Percentiles rank a stretch among this genome's conserved stretches.
phyloP scores from a whole-genome alignment of 1,284 basidiomycete species.

The Leccinum angustisporum region DNA sequence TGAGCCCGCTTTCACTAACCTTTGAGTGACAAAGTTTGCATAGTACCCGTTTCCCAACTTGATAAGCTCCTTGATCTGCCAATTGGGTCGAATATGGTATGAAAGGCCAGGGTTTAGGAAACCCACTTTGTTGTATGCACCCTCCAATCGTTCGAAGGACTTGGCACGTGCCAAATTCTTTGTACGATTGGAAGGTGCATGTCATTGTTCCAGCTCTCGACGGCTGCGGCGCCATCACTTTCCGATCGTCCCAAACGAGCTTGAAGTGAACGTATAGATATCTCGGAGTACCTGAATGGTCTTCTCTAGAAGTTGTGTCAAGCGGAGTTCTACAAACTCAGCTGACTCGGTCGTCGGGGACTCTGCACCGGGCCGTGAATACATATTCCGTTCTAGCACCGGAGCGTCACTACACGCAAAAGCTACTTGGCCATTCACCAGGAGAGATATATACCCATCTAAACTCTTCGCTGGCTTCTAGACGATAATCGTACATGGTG shows the following conservation, averaged over 20 bases:
- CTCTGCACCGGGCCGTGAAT: neutral
- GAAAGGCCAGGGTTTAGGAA: neutral
- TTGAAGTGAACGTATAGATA: neutral
- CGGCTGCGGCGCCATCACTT: neutral
- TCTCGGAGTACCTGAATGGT: too few relatives aligned
- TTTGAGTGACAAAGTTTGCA: too few relatives aligned
- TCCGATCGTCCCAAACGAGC: neutral
- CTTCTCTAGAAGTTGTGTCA: neutral
- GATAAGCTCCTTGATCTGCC: neutral
- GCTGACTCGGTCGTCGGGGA: neutral
- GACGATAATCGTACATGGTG: constrained; percentile 19
- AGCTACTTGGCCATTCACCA: neutral
- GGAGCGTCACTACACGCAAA: neutral
- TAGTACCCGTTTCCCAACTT: too few relatives aligned
- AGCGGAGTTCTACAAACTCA: neutral
- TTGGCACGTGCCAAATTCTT: neutral
- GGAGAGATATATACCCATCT: neutral
- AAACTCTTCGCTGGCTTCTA: neutral
- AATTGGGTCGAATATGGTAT: neutral
- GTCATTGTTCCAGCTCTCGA: neutral
- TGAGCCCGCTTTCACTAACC: too few relatives aligned
- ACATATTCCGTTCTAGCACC: neutral
- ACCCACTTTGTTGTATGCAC: neutral
- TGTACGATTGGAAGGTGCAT: neutral
- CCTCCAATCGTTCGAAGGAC: neutral